Evolutionary conservation across 208 protist genomes (phyloP).

Genomic region (Blastocrithidia nonstop): DNA sequence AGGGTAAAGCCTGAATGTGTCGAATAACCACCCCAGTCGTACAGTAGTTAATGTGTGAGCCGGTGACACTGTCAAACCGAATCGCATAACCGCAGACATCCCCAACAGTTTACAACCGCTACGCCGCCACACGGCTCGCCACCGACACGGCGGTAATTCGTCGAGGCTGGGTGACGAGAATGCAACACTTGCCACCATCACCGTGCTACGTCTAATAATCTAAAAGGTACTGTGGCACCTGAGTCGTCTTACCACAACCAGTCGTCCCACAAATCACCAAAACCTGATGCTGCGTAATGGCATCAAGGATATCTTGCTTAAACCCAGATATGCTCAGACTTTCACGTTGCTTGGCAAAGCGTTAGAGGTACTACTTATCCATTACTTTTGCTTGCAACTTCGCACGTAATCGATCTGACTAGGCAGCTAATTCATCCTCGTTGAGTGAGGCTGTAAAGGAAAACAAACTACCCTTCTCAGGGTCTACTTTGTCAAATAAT

Average conservation of each 20-base stretch:
- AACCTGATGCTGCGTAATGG: constrained; percentile 54
- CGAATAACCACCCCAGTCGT: constrained; percentile 98
- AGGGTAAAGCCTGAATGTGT: constrained; percentile 74
- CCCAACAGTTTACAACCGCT: constrained; percentile 91
- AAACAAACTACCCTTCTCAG: background rate
- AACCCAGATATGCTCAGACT: constrained; percentile 51
- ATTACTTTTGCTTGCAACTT: constrained; percentile 32
- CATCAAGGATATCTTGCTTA: constrained; percentile 52
- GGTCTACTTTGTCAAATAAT: background rate
- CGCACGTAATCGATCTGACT: constrained; percentile 28
- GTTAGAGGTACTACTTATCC: constrained; percentile 33
- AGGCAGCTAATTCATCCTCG: too few species aligned
- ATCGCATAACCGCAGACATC: constrained; percentile 97
- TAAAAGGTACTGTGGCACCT: constrained; percentile 93
- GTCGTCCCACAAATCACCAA: constrained; percentile 92
- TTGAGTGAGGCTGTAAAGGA: constrained; percentile 9
- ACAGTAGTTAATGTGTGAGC: constrained; percentile 96
- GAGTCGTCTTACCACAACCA: constrained; percentile 94
- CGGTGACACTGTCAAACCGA: constrained; percentile 90
- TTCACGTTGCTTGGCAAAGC: constrained; percentile 44
- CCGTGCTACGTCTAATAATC: constrained; percentile 54
- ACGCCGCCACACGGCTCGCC: constrained; percentile 95
- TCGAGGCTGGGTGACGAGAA: constrained; percentile 95
- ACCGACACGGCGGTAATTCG: constrained; percentile 97
- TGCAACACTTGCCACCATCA: constrained; percentile 37